Percentiles rank a stretch among this genome's conserved stretches.
phyloP scores from a whole-genome alignment of 2,329 filamentous ascomycete genomes.

The Curvularia spicifera region DNA sequence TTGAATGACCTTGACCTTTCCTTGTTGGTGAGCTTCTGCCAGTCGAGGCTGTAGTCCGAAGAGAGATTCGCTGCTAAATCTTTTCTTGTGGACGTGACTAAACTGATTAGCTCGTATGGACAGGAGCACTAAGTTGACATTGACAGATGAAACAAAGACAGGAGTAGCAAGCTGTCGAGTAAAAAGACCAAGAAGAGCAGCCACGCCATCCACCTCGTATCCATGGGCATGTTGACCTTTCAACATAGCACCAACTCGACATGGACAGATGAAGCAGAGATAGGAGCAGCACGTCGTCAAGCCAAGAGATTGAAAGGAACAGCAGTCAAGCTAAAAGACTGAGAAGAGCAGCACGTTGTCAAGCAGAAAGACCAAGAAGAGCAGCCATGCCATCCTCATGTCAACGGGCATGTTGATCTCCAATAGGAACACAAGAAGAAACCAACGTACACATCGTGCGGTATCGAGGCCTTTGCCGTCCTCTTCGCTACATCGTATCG shows the following conservation, averaged over 20 bases:
- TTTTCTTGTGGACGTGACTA: slow-evolving; percentile 39
- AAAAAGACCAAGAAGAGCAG: neutral
- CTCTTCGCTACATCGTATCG: slow-evolving; percentile 50
- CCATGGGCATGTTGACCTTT: neutral
- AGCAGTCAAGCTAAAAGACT: too few species aligned
- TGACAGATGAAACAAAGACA: neutral
- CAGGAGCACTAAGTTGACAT: neutral
- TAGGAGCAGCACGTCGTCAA: neutral
- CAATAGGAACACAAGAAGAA: neutral
- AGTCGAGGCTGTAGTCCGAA: slow-evolving; percentile 48
- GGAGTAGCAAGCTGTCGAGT: slow-evolving; percentile 12
- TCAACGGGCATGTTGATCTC: neutral
- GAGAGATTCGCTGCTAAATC: slow-evolving; percentile 30
- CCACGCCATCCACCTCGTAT: neutral
- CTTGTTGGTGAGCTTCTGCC: slow-evolving; percentile 24
- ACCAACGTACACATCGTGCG: slow-evolving; percentile 67
- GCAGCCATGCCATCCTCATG: neutral
- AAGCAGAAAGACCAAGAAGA: neutral
- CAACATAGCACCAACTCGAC: neutral
- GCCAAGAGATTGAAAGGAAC: too few species aligned
- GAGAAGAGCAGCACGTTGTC: slow-evolving; percentile 5
- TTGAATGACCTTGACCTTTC: slow-evolving; percentile 24
- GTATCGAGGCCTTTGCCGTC: slow-evolving; percentile 67
- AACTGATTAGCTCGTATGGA: slow-evolving; percentile 6
- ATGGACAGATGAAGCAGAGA: neutral